Conservation (phyloP, 768 basidiomycete species). For the Aureoboletus auriporus region DNA sequence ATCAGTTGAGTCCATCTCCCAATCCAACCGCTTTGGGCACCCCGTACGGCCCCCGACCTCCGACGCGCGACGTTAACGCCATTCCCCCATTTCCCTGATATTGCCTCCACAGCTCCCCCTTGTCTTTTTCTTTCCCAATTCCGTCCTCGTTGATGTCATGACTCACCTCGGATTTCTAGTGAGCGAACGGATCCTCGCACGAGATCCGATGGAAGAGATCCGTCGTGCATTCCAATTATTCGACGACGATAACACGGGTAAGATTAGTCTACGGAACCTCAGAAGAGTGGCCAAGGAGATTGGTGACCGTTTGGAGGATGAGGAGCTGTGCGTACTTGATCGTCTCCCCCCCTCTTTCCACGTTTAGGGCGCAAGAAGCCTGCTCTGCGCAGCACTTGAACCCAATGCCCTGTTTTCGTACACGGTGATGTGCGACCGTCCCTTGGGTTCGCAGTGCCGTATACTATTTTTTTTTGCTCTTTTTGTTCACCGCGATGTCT, state of each 20-base stretch:
- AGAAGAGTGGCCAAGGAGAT: slow-evolving; percentile 95
- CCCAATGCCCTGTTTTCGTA: slow-evolving; percentile 29
- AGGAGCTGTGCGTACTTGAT: slow-evolving; percentile 76
- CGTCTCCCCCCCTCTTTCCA: slow-evolving; percentile 2
- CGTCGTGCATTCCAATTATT: slow-evolving; percentile 94
- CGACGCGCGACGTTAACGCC: slow-evolving; percentile 3
- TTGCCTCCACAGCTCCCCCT: neutral
- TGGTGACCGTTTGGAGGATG: slow-evolving; percentile 91
- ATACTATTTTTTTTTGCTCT: slow-evolving; percentile 17
- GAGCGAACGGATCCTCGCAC: slow-evolving; percentile 88
- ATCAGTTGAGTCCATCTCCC: slow-evolving; percentile 63
- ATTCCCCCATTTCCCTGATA: neutral
- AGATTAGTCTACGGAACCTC: slow-evolving; percentile 88
- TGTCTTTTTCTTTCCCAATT: neutral
- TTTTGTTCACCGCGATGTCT: slow-evolving; percentile 26
- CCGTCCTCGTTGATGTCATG: neutral
- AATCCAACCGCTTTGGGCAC: neutral
- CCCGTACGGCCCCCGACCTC: neutral
- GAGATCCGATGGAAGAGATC: slow-evolving; percentile 97
- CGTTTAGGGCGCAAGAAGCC: slow-evolving; percentile 14
- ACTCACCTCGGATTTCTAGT: slow-evolving; percentile 48
- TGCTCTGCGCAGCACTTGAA: slow-evolving; percentile 20
- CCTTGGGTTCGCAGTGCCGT: slow-evolving; percentile 10
- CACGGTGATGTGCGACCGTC: slow-evolving; percentile 17
- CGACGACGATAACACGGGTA: slow-evolving; percentile 94